Evolutionary conservation across 768 basidiomycete species (phyloP), one percentile per base, ranked within the genome.

Genomic region (Rhizopogon roseolus): DNA sequence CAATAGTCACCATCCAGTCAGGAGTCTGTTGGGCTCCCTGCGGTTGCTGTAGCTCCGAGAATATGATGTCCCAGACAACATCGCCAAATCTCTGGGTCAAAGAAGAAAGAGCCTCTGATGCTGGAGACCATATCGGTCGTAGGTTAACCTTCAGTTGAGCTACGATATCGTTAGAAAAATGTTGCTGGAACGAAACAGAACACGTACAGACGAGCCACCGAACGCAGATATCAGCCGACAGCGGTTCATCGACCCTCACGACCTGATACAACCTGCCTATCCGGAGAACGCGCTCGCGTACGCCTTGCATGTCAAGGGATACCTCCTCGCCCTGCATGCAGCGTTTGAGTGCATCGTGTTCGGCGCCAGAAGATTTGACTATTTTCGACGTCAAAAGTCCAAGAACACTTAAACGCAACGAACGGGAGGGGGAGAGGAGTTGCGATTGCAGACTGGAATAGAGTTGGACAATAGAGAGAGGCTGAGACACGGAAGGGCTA

Each of bases 141-240:
- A 98, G 72, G 65, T 94, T 96, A 56, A 98, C 88, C 72, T 98
- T 98, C 50, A 98, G 76, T 66, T 97, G 95, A 6, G 89, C 91
- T 88, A 61, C 25, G 52, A 17, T 11, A 25, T 2, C 46, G 44
- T 19, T 34, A 45, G 17, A 25, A 37, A 37, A 37, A 41, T 11
- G 36, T 16, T 27, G 22, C 36, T 37, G 10, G 37, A 17, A 50
- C 25, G 17, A 4, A 54, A 41, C 32, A 42, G 9, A 8, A 49
- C 5, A 71, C 78, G 53, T 48, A 90, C 89, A 85, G 28, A 87
- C 79, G 19, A 93, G 66, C 88, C 92, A 94, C 40, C 85, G 69
- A 6, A 78, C 72, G 54, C 81, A 84, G 5, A 91, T 62, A 54
- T 90, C 85, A 1, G 84, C 82, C 16, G 80, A 80, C 38, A 65